Percentiles rank a stretch among this genome's conserved stretches.
Conservation (phyloP, 2,329 filamentous ascomycete species). For the Clarireedia hainanense region DNA sequence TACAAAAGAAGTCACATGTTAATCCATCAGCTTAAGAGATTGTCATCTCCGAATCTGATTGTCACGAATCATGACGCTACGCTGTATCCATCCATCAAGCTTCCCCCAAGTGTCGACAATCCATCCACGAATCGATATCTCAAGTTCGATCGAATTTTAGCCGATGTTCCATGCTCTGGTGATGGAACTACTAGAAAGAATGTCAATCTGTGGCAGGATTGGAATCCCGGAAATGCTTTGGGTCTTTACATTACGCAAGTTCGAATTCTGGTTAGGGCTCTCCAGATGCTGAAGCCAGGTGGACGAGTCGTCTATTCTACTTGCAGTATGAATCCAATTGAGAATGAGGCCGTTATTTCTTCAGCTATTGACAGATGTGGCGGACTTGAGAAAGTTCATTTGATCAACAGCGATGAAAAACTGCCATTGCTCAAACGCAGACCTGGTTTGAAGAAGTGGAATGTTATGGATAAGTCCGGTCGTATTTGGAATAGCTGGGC, state of each 20-base stretch:
- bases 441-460: constrained; percentile 75
- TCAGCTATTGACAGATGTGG: constrained; percentile 87
- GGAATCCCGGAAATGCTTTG: constrained; percentile 79
- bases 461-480: constrained; percentile 80
- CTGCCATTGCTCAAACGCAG: constrained; percentile 70
- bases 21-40: constrained; percentile 93
- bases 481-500: constrained; percentile 75
- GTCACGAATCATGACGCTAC: constrained; percentile 98
- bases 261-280: constrained; percentile 79
- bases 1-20: constrained; percentile 97
- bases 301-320: constrained; percentile 96
- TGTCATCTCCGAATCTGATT: constrained; percentile 92
- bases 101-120: constrained; percentile 55
- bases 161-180: constrained; percentile 93
- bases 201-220: constrained; percentile 87
- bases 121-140: constrained; percentile 61
- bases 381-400: constrained; percentile 69
- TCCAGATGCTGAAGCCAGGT: constrained; percentile 94
- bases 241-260: constrained; percentile 83
- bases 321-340: constrained; percentile 96
- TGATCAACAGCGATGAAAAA: constrained; percentile 74
- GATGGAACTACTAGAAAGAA: constrained; percentile 95
- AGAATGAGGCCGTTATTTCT: constrained; percentile 89
- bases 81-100: constrained; percentile 83
- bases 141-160: constrained; percentile 93